A percentile compares a stretch with the other conserved stretches of the same genome.
phyloP scores from a whole-genome alignment of 1,284 basidiomycete genomes.

The Rhodotorula sp. region DNA sequence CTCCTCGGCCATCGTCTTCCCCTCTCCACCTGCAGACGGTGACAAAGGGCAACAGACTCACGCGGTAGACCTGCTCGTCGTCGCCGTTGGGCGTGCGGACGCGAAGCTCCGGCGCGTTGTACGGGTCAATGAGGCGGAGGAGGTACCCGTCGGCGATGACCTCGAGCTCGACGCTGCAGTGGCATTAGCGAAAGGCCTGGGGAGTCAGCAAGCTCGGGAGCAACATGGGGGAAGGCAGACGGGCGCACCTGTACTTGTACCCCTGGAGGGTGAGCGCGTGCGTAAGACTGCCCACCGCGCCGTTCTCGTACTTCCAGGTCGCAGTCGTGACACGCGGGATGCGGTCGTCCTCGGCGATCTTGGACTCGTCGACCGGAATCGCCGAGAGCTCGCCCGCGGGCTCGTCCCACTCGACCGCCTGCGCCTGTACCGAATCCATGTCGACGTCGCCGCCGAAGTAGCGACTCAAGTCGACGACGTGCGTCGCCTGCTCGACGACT shows the following conservation, averaged over 20 bases:
- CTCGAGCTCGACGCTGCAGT: constrained; percentile 11
- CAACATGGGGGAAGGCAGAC: too few species aligned
- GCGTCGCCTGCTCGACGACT: constrained; percentile 93
- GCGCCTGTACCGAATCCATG: constrained; percentile 68
- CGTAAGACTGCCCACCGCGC: constrained; percentile 84
- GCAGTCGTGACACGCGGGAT: constrained; percentile 54
- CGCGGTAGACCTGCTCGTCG: constrained; percentile 61
- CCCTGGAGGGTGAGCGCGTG: constrained; percentile 88
- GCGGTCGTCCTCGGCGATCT: constrained; percentile 70
- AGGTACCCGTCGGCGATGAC: constrained; percentile 82
- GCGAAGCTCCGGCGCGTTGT: constrained; percentile 70
- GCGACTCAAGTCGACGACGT: constrained; percentile 53
- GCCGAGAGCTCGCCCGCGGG: constrained; percentile 81
- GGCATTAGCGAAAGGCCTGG: too few species aligned
- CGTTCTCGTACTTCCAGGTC: constrained; percentile 78
- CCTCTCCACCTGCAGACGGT: constrained; percentile 57
- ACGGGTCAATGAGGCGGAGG: constrained; percentile 78
- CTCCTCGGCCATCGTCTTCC: too few species aligned
- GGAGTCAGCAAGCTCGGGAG: too few species aligned
- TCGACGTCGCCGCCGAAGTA: constrained; percentile 99
- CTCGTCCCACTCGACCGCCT: constrained; percentile 71
- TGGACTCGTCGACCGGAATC: constrained; percentile 75
- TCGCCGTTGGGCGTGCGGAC: constrained; percentile 71
- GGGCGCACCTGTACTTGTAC: constrained; percentile 78
- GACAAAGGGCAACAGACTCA: constrained; percentile 80